Evolutionary conservation across 192 early-diverging fungal genomes (phyloP).

Genomic region (Backusella sp.): DNA sequence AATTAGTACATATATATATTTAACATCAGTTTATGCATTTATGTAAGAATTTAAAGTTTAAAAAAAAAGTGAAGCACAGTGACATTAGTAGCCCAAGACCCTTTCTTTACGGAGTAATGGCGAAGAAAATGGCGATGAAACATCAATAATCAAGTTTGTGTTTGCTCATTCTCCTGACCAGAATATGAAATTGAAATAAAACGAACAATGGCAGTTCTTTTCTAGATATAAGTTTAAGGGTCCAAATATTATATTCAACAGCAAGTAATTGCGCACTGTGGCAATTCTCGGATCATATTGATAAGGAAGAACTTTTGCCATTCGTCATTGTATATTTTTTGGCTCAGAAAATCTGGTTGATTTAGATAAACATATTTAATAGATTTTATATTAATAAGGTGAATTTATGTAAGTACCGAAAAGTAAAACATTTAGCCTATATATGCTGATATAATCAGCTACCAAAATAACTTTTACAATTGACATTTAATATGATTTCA

Average conservation of each 20-base stretch:
- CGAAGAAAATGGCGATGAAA: neutral
- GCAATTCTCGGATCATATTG: neutral
- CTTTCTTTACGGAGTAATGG: neutral
- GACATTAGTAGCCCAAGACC: neutral
- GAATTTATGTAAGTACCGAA: neutral
- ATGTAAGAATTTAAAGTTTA: neutral
- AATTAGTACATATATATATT: neutral
- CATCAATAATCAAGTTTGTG: neutral
- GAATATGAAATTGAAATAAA: neutral
- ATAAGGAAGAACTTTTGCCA: neutral
- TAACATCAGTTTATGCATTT: neutral
- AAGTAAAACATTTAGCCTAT: neutral
- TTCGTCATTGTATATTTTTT: neutral
- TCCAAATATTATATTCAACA: neutral
- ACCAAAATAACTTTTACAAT: neutral
- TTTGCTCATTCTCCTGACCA: neutral
- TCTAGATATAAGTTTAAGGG: neutral
- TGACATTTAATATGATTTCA: neutral
- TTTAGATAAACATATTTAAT: neutral
- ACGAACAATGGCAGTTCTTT: neutral
- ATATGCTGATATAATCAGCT: neutral
- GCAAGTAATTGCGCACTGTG: neutral
- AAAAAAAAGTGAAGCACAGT: neutral
- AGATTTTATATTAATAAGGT: neutral
- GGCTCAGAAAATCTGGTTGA: neutral